Base-by-base conservation (phyloP, 108 stramenopile genomes). In the Nannochloropsis salina region DNA sequence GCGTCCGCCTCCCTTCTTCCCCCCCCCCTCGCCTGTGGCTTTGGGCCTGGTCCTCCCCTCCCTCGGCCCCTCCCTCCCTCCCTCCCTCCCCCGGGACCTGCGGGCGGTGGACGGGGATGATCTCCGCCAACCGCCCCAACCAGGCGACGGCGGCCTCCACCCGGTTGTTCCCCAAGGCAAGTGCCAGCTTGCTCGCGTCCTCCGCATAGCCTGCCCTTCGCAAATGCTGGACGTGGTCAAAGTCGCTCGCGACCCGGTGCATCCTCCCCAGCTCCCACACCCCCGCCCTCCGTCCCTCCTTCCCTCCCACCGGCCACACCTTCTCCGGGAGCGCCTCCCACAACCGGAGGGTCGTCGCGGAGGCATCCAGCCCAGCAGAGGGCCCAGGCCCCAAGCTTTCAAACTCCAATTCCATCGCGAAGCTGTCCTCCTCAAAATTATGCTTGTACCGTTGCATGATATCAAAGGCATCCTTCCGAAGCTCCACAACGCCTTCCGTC, bases 341-440 rank as follows among this genome's bases (percentile, higher is more conserved):
- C 31, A 31, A 31, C 31, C 31, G 31, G 31, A 31, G 31, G 31
- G 31, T 31, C 31, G 31, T 31, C 31, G 31, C 31, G 31, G 31
- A 31, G 31, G 0, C 31, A 31, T 31, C 31, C 31, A 31, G 31
- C 31, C 31, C 31, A 1, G 31, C 31, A 1, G 31, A 31, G 31
- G 1, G 31, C 31, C 31, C 31, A 31, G 31, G 31, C 31, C 31
- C 31, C 31, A 31, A 31, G 31, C 31, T 0, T 31, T 94, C 93
- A 45, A 95, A 94, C 21, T 92, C 83, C 15, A 96, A 88, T 9
- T 91, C 92, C 20, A 95, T 83, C 20, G 92, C 82, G 85, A 96
- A 96, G 43, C 95, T 94, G n/a, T 94, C 94, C 21, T 92, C 89
- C 43, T 95, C 94, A 82, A 96, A 92, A 61, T 86, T 90, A 22